Evolutionary conservation across 2,329 filamentous ascomycete genomes (phyloP), one percentile per base, ranked within the genome.

Genomic region (Cladosporium sp.): DNA sequence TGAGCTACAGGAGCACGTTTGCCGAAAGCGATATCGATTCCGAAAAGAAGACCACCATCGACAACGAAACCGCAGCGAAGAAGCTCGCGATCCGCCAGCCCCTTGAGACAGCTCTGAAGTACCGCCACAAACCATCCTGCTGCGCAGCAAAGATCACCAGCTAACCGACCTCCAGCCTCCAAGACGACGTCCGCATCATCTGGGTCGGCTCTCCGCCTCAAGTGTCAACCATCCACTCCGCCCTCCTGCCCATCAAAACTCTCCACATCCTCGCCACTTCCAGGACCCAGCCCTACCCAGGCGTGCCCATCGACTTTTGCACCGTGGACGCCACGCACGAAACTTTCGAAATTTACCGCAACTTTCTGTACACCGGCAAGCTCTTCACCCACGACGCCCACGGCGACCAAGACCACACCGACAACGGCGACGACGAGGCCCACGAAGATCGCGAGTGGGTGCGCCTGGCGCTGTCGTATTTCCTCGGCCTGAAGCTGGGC

Each of bases 321-420:
- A 46, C 40, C 10, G n/a, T 21, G 6, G 10, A 46, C 40, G 10
- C n/a, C 40, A 23, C 40, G 8, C 40, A 46, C 0, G 67, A 68
- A 11, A 68, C 67, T 1, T 68, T 74, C 52, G 46, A 60, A 8
- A 33, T 73, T 10, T 74, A 72, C 57, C 57, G 68, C 5, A 46
- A 67, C 8, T 74, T 67, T 62, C 66, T 75, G 1, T 74, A 75
- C 64, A 69, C 66, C 6, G 66, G 62, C 55, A 60, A 50, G 7
- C 40, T 60, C 21, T 64, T 50, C 53, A 58, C 10, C 5, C 50
- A 50, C 40, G 18, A 46, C 12, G 49, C 65, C n/a, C 58, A 65
- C 3, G 56, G 29, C 2, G 67, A 73, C 49, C 49, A 66, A 2
- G 66, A 64, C 5, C 40, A 52, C 7, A 62, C 65, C 5, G 57